Evolutionary conservation across 352 stramenopile species (phyloP), one percentile per base, ranked within the genome.

Genomic region (Phytophthora syringae): DNA sequence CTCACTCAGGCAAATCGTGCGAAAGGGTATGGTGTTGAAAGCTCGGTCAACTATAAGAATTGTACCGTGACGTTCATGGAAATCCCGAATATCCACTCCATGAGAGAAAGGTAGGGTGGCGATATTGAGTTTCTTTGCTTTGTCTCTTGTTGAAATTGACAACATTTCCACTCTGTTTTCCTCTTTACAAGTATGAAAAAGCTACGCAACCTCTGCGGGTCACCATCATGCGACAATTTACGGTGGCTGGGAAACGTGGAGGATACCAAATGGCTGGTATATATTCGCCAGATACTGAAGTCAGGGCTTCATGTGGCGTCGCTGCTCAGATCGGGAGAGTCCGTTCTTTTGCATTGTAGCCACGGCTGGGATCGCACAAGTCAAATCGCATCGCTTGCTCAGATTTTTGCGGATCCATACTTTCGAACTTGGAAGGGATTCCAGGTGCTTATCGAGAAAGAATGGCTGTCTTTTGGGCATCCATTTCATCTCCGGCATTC

Each of bases 41-140:
- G 97, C 74, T 93, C 88, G 0, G 94, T 97, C 37, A 96, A 98
- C 76, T 99, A 99, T 80, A 90, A 94, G 45, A 95, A 95, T 51
- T 91, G 85, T 32, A 93, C 86, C 0, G 77, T 99, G n/a, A 91
- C 92, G 25, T 99, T 99, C 83, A 98, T 98, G 88, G 98, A 98
- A 59, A 99, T 99, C 67, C 92, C 90, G 12, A 99, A 99, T 70
- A 99, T 99, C 60, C 97, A 99, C 74, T 95, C 92, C 13, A 98
- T 99, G 80, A 93, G 98, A 34, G 94, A 99, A 72, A 94, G 88
- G 49, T 96, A 90, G 54, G 76, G 74, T 73, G 82, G n/a, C 45
- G 10, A 60, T 21, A 13, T 7, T 47, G 9, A 6, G 53, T n/a
- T 15, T 22, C 11, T 10, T 39, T 10, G 3, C 5, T 47, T 3